These are phyloP conservation scores for Pyricularia grisea DNA, from an alignment of 2,329 filamentous ascomycete species.

Conservation along the genomic window DNA sequence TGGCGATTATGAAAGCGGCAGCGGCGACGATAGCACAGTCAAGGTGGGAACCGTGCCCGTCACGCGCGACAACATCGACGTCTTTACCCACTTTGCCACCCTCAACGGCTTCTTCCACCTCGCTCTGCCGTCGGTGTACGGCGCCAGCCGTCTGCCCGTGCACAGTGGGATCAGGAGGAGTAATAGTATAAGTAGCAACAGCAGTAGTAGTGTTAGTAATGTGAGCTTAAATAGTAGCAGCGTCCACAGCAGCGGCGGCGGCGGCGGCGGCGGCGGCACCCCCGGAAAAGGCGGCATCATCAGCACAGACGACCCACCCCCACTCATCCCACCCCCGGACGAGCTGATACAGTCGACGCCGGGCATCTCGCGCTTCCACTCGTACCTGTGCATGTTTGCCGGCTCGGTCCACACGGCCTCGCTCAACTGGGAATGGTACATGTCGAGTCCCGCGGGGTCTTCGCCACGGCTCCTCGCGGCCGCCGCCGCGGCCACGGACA, in stretches of 20 bases:
- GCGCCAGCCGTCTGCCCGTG: neutral
- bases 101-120: neutral
- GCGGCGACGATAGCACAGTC: neutral
- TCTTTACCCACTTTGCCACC: neutral
- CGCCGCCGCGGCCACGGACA: neutral
- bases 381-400: neutral
- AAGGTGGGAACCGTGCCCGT: neutral
- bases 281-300: neutral
- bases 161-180: neutral
- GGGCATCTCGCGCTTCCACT: neutral
- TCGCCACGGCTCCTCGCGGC: neutral
- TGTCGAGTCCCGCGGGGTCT: neutral
- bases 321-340: neutral
- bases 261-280: neutral
- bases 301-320: neutral
- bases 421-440: neutral
- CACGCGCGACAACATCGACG: neutral
- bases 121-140: neutral
- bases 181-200: neutral
- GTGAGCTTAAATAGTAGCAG: neutral
- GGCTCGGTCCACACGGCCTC: neutral
- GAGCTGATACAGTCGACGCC: neutral
- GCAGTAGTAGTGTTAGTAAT: neutral
- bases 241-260: too few species aligned
- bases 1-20: neutral